Percentiles rank a stretch among this genome's conserved stretches.
These are phyloP conservation scores for Wallacemonas sp. DNA, from an alignment of 208 protist genomes.

Conservation along the genomic window DNA sequence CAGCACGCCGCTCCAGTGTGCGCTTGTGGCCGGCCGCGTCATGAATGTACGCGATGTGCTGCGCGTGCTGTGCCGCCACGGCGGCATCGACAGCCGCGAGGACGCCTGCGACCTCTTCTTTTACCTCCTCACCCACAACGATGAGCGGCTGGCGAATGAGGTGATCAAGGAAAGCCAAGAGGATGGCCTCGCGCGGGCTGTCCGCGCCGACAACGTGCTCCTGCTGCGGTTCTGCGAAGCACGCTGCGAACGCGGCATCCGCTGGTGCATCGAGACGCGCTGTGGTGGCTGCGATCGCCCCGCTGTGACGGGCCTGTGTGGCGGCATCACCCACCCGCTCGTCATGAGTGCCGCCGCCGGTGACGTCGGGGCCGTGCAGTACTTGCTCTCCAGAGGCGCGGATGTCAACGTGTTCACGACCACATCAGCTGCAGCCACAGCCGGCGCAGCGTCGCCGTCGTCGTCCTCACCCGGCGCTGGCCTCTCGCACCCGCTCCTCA, in stretches of 20 bases:
- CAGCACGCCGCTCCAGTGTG: constrained; percentile 55
- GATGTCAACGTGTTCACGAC: constrained; percentile 55
- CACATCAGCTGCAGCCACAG: not conserved
- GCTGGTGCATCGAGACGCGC: constrained; percentile 64
- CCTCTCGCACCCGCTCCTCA: constrained; percentile 27
- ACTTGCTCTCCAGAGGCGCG: constrained; percentile 39
- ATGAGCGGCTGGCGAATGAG: constrained; percentile 36
- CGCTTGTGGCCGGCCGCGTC: constrained; percentile 18
- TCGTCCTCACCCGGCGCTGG: not conserved
- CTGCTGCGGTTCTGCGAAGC: constrained; percentile 47
- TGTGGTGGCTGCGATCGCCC: constrained; percentile 32
- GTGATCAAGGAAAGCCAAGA: constrained; percentile 20
- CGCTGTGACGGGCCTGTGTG: not conserved
- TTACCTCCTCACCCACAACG: constrained; percentile 36
- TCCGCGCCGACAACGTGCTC: constrained; percentile 43
- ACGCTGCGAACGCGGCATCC: constrained; percentile 23
- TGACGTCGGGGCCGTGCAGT: constrained; percentile 39
- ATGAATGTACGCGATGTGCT: constrained; percentile 28
- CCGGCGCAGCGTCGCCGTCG: not conserved
- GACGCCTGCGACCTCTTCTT: constrained; percentile 51
- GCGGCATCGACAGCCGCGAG: constrained; percentile 25
- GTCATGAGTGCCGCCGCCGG: constrained; percentile 42
- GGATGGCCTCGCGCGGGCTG: constrained; percentile 18
- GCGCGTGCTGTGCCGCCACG: constrained; percentile 45
- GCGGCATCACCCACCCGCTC: constrained; percentile 41